Base-by-base conservation (phyloP, 208 protist genomes). In the Herpetomonas tarakana region DNA sequence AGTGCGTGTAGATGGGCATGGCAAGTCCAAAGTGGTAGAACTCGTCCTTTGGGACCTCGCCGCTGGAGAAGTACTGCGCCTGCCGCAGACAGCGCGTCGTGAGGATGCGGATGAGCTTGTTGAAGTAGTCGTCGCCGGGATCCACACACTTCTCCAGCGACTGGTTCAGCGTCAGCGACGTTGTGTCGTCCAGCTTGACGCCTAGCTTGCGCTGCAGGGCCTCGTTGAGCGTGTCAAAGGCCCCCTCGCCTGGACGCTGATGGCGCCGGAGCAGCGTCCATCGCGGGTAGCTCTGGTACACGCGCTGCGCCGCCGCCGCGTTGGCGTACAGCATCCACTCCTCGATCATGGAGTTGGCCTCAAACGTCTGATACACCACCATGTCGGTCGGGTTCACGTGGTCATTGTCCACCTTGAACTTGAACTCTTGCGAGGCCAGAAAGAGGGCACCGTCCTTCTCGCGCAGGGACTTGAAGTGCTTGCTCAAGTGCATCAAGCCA, bases 301-400 rank as follows among this genome's bases (percentile, higher is more conserved):
- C 92, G 39, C 78, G 72, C 28, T 74, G 64, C 35, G 96, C 93
- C 3, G 93, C 97, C 2, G 85, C 88, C 35, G 87, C 82, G 68
- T 98, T 98, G n/a, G 95, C 97, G 63, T 97, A 94, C 46, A 98
- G 78, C 97, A 98, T 98, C 82, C 96, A 98, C 66, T 98, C 95
- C 74, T 98, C 97, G 66, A 98, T 94, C 83, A 98, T 88, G 22
- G 92, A 97, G 64, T 97, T 97, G 6, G 94, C 93, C 60, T 97
- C 90, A 56, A 94, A 88, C 0, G 80, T 90, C 69, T 93, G 75
- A 69, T 98, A 97, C 28, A 81, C 62, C 55, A 94, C 72, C 79
- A 98, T 94, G 62, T 94, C 84, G 1, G 91, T 93, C 30, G 88
- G 79, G 58, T 91, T 93, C 4, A 92, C 73, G 58, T 94, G 83